These are phyloP conservation scores for Pulveroboletus sp. DNA, from an alignment of 768 basidiomycete genomes.

Conservation along the genomic window DNA sequence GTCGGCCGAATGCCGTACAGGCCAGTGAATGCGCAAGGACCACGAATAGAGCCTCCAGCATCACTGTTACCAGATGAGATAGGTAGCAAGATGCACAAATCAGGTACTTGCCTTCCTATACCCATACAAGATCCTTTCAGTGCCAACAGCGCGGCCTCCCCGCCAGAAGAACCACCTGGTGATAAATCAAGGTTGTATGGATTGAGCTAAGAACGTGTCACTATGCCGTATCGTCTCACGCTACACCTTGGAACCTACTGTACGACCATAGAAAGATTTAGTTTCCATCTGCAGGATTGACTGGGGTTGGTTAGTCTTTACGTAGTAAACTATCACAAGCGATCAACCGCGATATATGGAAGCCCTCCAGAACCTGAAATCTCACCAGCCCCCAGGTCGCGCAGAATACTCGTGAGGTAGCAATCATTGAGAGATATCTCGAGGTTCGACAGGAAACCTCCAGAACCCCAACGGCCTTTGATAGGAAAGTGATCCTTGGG, in stretches of 20 bases:
- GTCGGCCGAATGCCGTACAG: slow-evolving; percentile 41
- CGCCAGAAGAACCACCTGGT: slow-evolving; percentile 50
- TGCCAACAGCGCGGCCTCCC: slow-evolving; percentile 46
- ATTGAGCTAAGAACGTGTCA: slow-evolving; percentile 32
- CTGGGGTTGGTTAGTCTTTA: slow-evolving; percentile 42
- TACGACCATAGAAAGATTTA: slow-evolving; percentile 31
- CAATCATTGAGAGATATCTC: slow-evolving; percentile 24
- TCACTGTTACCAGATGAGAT: slow-evolving; percentile 15
- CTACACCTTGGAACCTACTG: slow-evolving; percentile 7
- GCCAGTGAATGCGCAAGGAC: slow-evolving; percentile 34
- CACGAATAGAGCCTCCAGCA: slow-evolving; percentile 37
- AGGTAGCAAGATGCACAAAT: not conserved
- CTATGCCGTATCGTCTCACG: too few relatives aligned
- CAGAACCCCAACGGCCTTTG: slow-evolving; percentile 37
- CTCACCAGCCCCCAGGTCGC: slow-evolving; percentile 40
- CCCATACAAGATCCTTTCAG: slow-evolving; percentile 43
- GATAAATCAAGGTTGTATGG: slow-evolving; percentile 42
- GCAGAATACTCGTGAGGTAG: slow-evolving; percentile 33
- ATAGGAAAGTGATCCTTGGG: slow-evolving; percentile 37
- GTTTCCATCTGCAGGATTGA: slow-evolving; percentile 37
- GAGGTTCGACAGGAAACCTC: slow-evolving; percentile 30
- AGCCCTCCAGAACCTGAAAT: not conserved
- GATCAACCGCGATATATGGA: slow-evolving; percentile 8
- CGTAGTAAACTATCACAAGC: slow-evolving; percentile 35
- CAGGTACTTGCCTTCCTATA: slow-evolving; percentile 35